A percentile compares a stretch with the other conserved stretches of the same genome.
These are phyloP conservation scores for Emericellopsis atlantica DNA, from an alignment of 2,329 filamentous ascomycete species.

Conservation along the genomic window DNA sequence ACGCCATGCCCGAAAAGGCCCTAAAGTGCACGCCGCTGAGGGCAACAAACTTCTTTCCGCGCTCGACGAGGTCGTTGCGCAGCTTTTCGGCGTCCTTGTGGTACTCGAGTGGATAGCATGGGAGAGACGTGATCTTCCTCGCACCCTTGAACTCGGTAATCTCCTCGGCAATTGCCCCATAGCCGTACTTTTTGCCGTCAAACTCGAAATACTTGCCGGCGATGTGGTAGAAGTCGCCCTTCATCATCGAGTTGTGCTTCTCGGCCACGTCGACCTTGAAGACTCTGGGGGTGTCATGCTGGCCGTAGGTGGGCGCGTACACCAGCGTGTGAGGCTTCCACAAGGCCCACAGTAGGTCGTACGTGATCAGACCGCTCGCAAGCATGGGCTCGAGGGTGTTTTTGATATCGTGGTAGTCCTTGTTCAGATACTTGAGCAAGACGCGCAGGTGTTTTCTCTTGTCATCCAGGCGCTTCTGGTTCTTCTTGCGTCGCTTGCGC, in stretches of 20 bases:
- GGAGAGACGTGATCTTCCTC: conserved; percentile 67
- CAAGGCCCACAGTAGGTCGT: conserved; percentile 77
- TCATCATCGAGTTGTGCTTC: conserved; percentile 56
- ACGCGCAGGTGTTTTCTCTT: conserved; percentile 58
- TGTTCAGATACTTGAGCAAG: conserved; percentile 64
- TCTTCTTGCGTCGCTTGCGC: conserved; percentile 48
- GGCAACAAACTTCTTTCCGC: conserved; percentile 73
- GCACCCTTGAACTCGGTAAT: conserved; percentile 68
- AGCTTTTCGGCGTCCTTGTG: conserved; percentile 60
- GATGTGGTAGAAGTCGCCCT: conserved; percentile 63
- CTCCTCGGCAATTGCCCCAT: conserved; percentile 56
- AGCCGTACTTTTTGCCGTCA: conserved; percentile 76
- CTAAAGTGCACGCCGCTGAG: conserved; percentile 78
- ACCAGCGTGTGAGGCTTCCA: conserved; percentile 79
- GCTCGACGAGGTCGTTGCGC: conserved; percentile 55
- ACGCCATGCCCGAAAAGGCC: conserved; percentile 72
- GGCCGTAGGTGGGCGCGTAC: conserved; percentile 66
- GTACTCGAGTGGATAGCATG: conserved; percentile 67
- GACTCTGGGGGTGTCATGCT: conserved; percentile 61
- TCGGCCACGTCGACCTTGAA: conserved; percentile 72
- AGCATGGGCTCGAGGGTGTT: conserved; percentile 70
- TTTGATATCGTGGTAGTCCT: conserved; percentile 67
- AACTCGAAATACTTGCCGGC: conserved; percentile 77
- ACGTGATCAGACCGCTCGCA: conserved; percentile 73
- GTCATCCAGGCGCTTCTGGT: conserved; percentile 40